These are phyloP conservation scores for Cadophora sp. DNA, from an alignment of 2,329 filamentous ascomycete genomes.

Conservation along the genomic window DNA sequence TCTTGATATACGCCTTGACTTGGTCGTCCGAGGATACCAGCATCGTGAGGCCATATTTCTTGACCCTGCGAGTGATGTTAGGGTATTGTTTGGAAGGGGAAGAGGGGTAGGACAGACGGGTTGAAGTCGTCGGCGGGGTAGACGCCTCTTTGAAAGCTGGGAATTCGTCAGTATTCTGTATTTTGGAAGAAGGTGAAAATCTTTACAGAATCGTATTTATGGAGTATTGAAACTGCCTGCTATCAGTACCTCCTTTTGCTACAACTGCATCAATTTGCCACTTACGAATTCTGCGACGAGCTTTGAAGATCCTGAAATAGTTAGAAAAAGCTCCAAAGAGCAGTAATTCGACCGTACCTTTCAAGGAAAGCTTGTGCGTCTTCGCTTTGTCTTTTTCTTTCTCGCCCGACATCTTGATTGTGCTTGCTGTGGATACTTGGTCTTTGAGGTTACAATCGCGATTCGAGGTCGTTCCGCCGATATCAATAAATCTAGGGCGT, in stretches of 20 bases:
- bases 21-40: constrained; percentile 93
- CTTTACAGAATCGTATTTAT: constrained; percentile 93
- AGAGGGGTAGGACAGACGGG: constrained; percentile 62
- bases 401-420: constrained; percentile 40
- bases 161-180: neutral
- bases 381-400: constrained; percentile 76
- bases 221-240: constrained; percentile 85
- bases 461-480: neutral
- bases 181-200: constrained; percentile 9
- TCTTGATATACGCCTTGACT: constrained; percentile 98
- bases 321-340: constrained; percentile 40
- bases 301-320: constrained; percentile 70
- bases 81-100: constrained; percentile 18
- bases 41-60: constrained; percentile 95
- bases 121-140: constrained; percentile 97
- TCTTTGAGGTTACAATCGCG: neutral
- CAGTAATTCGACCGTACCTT: constrained; percentile 62
- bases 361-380: constrained; percentile 91
- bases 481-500: constrained; percentile 13
- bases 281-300: constrained; percentile 94
- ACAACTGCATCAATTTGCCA: constrained; percentile 34
- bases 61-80: constrained; percentile 64
- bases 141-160: constrained; percentile 82
- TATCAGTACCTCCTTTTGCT: constrained; percentile 26
- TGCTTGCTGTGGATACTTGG: constrained; percentile 11